Evolutionary conservation across 2,329 filamentous ascomycete species (phyloP).

Genomic region (Hypomyces perniciosus): DNA sequence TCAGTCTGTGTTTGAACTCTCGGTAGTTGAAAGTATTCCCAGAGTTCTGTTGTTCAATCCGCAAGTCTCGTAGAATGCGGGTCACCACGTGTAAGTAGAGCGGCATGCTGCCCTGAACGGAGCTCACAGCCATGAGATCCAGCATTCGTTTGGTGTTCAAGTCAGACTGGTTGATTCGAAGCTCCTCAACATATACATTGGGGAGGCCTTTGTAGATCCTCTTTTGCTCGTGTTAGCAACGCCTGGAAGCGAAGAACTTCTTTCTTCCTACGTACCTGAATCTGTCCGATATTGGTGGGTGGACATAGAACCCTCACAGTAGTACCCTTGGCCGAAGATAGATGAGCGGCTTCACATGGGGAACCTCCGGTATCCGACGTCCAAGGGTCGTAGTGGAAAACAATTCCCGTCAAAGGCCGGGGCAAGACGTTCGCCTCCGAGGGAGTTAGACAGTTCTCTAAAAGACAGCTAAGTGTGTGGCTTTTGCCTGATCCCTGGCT

Average conservation of each 20-base stretch:
- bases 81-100: slow-evolving; percentile 54
- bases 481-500: slow-evolving; percentile 60
- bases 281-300: slow-evolving; percentile 42
- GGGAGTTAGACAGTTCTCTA: slow-evolving; percentile 51
- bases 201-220: slow-evolving; percentile 6
- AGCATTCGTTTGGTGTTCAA: slow-evolving; percentile 55
- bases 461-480: slow-evolving; percentile 50
- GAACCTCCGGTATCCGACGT: slow-evolving; percentile 40
- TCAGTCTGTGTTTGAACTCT: slow-evolving; percentile 34
- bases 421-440: slow-evolving; percentile 40
- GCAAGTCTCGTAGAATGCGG: slow-evolving; percentile 52
- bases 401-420: slow-evolving; percentile 50
- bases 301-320: slow-evolving; percentile 49
- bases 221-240: not conserved
- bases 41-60: slow-evolving; percentile 36
- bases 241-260: not conserved
- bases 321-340: slow-evolving; percentile 39
- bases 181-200: slow-evolving; percentile 41
- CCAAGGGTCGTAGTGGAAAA: slow-evolving; percentile 61
- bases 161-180: slow-evolving; percentile 45
- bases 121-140: slow-evolving; percentile 51
- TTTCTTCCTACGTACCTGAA: slow-evolving; percentile 25
- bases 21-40: slow-evolving; percentile 42
- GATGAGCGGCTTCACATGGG: slow-evolving; percentile 55
- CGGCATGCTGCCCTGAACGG: slow-evolving; percentile 33